A percentile compares a stretch with the other conserved stretches of the same genome.
These are phyloP conservation scores for Nigrospora osmanthi DNA, from an alignment of 2,329 filamentous ascomycete species.

Conservation along the genomic window DNA sequence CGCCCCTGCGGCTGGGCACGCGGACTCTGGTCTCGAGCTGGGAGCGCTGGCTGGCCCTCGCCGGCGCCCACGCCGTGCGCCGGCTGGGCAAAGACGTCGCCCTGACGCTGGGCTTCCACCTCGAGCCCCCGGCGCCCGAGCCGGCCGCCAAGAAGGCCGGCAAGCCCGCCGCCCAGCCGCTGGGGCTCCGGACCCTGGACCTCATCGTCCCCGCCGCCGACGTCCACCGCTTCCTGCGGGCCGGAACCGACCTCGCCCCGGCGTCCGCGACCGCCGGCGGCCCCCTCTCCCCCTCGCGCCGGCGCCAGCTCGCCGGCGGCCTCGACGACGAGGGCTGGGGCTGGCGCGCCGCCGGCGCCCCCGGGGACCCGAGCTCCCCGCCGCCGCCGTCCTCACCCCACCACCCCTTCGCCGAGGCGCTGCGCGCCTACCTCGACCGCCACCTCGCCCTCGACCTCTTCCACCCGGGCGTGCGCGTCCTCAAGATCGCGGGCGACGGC, in stretches of 20 bases:
- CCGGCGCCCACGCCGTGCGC: not conserved
- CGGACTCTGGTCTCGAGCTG: slow-evolving; percentile 39
- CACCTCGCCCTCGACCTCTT: slow-evolving; percentile 48
- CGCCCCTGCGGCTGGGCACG: slow-evolving; percentile 40
- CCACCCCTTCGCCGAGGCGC: slow-evolving; percentile 40
- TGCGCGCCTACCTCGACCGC: slow-evolving; percentile 40
- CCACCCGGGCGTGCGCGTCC: slow-evolving; percentile 44
- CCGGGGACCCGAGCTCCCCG: not conserved
- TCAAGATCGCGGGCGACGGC: slow-evolving; percentile 46
- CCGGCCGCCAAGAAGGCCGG: too few relatives aligned
- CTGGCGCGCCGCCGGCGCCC: slow-evolving; percentile 27
- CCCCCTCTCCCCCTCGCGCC: not conserved
- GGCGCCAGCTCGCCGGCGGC: slow-evolving; percentile 30
- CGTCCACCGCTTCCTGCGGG: slow-evolving; percentile 34
- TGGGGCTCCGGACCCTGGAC: slow-evolving; percentile 38
- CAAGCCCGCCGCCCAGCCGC: not conserved
- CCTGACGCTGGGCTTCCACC: slow-evolving; percentile 42
- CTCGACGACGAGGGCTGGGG: slow-evolving; percentile 45
- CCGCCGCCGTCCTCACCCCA: not conserved
- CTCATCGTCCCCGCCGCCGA: slow-evolving; percentile 42
- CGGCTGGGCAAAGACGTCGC: slow-evolving; percentile 35
- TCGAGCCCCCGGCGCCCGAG: slow-evolving; percentile 15
- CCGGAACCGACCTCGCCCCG: slow-evolving; percentile 22
- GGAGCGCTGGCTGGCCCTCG: slow-evolving; percentile 39
- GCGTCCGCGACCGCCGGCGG: slow-evolving; percentile 15